These are phyloP conservation scores for Multifurca ochricompacta DNA, from an alignment of 768 basidiomycete genomes.

Conservation along the genomic window DNA sequence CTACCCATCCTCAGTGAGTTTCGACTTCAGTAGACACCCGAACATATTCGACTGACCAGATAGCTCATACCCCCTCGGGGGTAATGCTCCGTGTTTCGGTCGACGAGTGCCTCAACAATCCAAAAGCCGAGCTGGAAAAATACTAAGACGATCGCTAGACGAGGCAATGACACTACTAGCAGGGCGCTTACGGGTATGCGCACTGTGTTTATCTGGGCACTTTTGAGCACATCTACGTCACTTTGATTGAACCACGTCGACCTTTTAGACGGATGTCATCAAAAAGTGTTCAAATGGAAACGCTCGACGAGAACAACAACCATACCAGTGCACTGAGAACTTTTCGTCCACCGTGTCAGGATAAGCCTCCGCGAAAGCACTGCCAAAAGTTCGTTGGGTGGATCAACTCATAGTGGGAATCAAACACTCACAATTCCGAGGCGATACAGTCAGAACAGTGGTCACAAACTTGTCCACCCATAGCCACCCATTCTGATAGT, in stretches of 20 bases:
- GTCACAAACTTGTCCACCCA: constrained; percentile 61
- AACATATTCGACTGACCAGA: constrained; percentile 36
- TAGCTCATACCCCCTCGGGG: constrained; percentile 62
- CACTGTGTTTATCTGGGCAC: constrained; percentile 62
- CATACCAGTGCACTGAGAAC: constrained; percentile 55
- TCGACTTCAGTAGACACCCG: not conserved
- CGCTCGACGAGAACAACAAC: not conserved
- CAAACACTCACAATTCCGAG: constrained; percentile 55
- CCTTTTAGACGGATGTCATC: constrained; percentile 31
- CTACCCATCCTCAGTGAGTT: constrained; percentile 29
- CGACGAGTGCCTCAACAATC: constrained; percentile 67
- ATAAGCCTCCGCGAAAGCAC: constrained; percentile 52
- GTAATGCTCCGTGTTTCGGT: constrained; percentile 52
- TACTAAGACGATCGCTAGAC: not conserved
- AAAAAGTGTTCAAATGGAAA: not conserved
- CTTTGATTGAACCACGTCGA: constrained; percentile 61
- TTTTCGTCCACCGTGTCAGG: constrained; percentile 48
- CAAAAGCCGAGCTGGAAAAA: constrained; percentile 63
- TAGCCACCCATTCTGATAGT: constrained; percentile 52
- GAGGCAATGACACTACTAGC: not conserved
- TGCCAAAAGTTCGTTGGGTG: constrained; percentile 26
- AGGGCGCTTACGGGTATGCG: constrained; percentile 63
- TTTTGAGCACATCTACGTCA: constrained; percentile 48
- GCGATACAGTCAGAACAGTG: constrained; percentile 58
- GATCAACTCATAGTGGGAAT: constrained; percentile 44